A percentile compares a stretch with the other conserved stretches of the same genome.
These are phyloP conservation scores for Cladochytrium tenue DNA, from an alignment of 371 early-diverging fungal genomes.

Conservation along the genomic window DNA sequence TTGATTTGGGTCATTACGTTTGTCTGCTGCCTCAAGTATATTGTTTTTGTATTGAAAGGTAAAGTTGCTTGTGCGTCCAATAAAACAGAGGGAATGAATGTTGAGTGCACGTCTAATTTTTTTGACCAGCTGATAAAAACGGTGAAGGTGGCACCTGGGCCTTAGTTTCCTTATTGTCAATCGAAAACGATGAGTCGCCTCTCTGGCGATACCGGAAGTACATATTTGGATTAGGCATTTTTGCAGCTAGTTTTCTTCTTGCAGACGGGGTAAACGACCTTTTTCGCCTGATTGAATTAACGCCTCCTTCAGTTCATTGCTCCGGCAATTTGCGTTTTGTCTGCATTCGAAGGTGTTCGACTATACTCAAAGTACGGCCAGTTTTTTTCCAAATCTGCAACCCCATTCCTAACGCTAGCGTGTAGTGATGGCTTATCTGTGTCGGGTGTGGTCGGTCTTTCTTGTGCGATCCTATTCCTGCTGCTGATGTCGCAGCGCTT, in stretches of 20 bases:
- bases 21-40: constrained; percentile 53
- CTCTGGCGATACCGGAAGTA: constrained; percentile 23
- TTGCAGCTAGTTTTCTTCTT: constrained; percentile 35
- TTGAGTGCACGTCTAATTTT: background rate
- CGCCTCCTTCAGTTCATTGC: constrained; percentile 26
- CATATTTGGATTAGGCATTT: constrained; percentile 26
- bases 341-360: constrained; percentile 40
- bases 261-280: constrained; percentile 31
- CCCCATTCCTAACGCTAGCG: no score
- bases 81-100: background rate
- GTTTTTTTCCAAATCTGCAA: no score
- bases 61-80: background rate
- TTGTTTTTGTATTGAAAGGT: constrained; percentile 51
- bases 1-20: constrained; percentile 60
- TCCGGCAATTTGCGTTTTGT: constrained; percentile 38
- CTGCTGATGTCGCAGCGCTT: constrained; percentile 50
- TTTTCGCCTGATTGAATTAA: constrained; percentile 1
- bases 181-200: constrained; percentile 27
- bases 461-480: constrained; percentile 39
- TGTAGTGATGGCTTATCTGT: constrained; percentile 10
- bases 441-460: constrained; percentile 8
- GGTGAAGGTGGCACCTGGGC: constrained; percentile 70
- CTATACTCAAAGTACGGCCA: constrained; percentile 24
- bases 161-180: constrained; percentile 49
- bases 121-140: constrained; percentile 53